These are phyloP conservation scores for Hydnomerulius pinastri DNA, from an alignment of 768 basidiomycete species.

Conservation along the genomic window DNA sequence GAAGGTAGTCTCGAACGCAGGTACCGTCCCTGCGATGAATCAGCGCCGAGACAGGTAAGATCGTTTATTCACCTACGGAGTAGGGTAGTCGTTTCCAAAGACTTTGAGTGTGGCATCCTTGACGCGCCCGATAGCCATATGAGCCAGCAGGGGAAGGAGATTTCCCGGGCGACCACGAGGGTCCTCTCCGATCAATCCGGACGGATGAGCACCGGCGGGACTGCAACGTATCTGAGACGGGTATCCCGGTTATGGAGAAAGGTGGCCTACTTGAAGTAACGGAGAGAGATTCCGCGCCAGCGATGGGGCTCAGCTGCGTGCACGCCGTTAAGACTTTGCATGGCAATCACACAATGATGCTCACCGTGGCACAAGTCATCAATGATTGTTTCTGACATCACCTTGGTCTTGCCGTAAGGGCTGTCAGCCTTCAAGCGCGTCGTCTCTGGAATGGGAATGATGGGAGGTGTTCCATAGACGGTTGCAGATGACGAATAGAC, in stretches of 20 bases:
- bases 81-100: constrained; percentile 97
- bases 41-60: background rate
- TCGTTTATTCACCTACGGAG: constrained; percentile 56
- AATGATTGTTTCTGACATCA: constrained; percentile 89
- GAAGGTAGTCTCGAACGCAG: constrained; percentile 95
- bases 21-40: constrained; percentile 75
- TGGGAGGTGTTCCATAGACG: constrained; percentile 92
- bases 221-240: constrained; percentile 39
- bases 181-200: constrained; percentile 93
- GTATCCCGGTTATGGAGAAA: background rate
- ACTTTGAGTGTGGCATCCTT: constrained; percentile 71
- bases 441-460: constrained; percentile 91
- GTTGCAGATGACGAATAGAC: constrained; percentile 99
- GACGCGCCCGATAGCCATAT: constrained; percentile 91
- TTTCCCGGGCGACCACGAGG: constrained; percentile 96
- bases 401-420: constrained; percentile 95
- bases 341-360: constrained; percentile 25
- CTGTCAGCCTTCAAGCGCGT: constrained; percentile 87
- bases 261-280: constrained; percentile 91
- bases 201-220: constrained; percentile 98
- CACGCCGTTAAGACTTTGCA: constrained; percentile 1
- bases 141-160: constrained; percentile 88
- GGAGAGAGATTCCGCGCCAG: constrained; percentile 84
- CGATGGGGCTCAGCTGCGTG: constrained; percentile 60
- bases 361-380: constrained; percentile 82